Base-by-base conservation (phyloP, 202 grass and related monocot genomes). In the Carex sylvatica region DNA sequence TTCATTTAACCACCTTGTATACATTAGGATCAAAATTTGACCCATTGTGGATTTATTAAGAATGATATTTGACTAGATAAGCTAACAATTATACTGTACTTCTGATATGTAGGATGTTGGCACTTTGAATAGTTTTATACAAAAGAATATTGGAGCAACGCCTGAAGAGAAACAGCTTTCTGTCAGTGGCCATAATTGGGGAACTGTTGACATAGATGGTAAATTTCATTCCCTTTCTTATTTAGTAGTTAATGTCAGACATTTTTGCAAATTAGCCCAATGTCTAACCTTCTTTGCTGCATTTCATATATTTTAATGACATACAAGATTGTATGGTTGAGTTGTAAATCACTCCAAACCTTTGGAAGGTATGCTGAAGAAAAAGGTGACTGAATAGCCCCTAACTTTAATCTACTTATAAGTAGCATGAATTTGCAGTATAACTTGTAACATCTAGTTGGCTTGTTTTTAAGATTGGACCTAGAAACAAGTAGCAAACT, bases 161-260 rank as follows among this genome's bases (percentile, higher is more conserved):
- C 80, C 91, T 53, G 87, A 98, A 62, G 92, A 98, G 82, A 98
- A 93, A 83, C 92, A 98, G 28, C 89, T 98, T 89, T 98, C 92
- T 72, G 71, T 94, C 35, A 91, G 61, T 40, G 95, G 95, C 5
- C 95, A 95, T 82, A 95, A 98, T 49, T 98, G 92, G 89, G 95
- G 95, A 9, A 87, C 83, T 31, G 76, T 98, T 85, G 86, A 93
- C 79, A 95, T 98, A 82, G 89, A 86, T 74, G 95, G 95, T 98
- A 53, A 70, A 87, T 72, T 52, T 19, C 49, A 58, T 47, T 65
- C 67, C 44, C 77, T 15, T 68, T 67, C 65, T 42, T 40, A 71
- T 79, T 89, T n/a, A 11, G 19, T 69, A 64, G 52, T 80, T 85
- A 38, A 12, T 69, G 20, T 70, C 2, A 5, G 53, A 30, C 10